Evolutionary conservation across 305 asterid genomes (phyloP), one percentile per base, ranked within the genome.

Genomic region (Fraxinus angustifolia): DNA sequence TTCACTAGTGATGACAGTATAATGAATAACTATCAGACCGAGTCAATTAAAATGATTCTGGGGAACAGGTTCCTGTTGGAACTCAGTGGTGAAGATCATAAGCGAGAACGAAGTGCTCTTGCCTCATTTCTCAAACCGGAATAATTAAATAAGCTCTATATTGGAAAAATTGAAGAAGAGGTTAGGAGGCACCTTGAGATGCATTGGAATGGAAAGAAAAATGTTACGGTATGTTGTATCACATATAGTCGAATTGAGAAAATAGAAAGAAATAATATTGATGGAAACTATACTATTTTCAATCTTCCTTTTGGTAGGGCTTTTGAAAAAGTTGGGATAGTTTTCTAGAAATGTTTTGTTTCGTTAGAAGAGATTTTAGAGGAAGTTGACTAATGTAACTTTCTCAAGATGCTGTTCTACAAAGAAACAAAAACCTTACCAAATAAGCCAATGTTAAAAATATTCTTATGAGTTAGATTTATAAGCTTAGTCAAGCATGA

Each of bases 21-120:
- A 7, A 8, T 92, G 48, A 83, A 87, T 78, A 91, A 87, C 75
- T 89, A 88, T 16, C 98, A 89, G 82, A 85, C 92, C 0, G 86
- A 87, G 10, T 93, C 97, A 0, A 72, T 91, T 76, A 91, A 72
- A 84, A 88, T 81, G 94, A 88, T 91, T 35, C 73, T 90, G 23
- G 97, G 98, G 0, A 91, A 89, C 1, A 86, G 94, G 0, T 77
- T 85, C 77, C 80, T 94, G 76, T 35, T 90, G 89, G 91, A 92
- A 68, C 92, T 93, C 30, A 75, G 73, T 0, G 96, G 94, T 0
- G 90, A 90, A 12, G 97, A 91, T 79, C 98, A 93, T 79, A 88
- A 83, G 84, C 81, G 94, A 30, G 91, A 92, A 11, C 82, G 96
- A 58, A 82, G 83, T 35, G 96, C 94, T 7, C 91, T 94, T 2